Evolutionary conservation across 805 yeast genomes (phyloP), one percentile per base, ranked within the genome.

Genomic region (Starmerella lactis-condensi): DNA sequence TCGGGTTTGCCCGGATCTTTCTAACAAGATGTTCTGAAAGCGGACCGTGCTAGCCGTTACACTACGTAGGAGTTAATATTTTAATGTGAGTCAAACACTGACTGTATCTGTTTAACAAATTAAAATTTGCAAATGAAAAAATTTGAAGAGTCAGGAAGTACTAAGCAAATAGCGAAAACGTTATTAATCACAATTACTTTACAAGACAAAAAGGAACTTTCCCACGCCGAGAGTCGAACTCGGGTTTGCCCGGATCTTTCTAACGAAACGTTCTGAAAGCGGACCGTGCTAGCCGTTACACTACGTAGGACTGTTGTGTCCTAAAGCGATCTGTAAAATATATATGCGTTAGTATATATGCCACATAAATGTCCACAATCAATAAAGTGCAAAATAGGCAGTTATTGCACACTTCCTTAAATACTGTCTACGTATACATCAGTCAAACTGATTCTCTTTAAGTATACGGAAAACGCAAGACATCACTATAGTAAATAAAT

Each of bases 11-110:
- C 43, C 45, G 45, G 45, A 8, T 14, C 43, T 26, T 33, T 28
- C 32, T 27, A 24, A 32, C 13, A 8, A 7, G 9, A 7, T 17
- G 18, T 26, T 20, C 21, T 41, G 45, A 41, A 41, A 41, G 45
- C 45, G 45, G 43, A 40, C 43, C 43, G 43, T 41, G 43, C 41
- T 41, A 41, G 45, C 45, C 45, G 45, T 41, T 41, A 41, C 43
- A 41, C 43, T 36, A 41, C 31, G 34, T 40, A 38, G 45, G 44
- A 40, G 13, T 22, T 11, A 13, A 10, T 6, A 16, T 17, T 22
- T 11, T 9, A n/a, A n/a, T n/a, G n/a, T n/a, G n/a, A n/a, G n/a
- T n/a, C 26, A 7, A 7, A 16, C 23, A n/a, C 11, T 21, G 11
- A 21, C n/a, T 10, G n/a, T n/a, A 21, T 10, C 23, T 9, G 9